A percentile compares a stretch with the other conserved stretches of the same genome.
phyloP scores from a whole-genome alignment of 805 yeast genomes.

The Ogataea paradorogensis region DNA sequence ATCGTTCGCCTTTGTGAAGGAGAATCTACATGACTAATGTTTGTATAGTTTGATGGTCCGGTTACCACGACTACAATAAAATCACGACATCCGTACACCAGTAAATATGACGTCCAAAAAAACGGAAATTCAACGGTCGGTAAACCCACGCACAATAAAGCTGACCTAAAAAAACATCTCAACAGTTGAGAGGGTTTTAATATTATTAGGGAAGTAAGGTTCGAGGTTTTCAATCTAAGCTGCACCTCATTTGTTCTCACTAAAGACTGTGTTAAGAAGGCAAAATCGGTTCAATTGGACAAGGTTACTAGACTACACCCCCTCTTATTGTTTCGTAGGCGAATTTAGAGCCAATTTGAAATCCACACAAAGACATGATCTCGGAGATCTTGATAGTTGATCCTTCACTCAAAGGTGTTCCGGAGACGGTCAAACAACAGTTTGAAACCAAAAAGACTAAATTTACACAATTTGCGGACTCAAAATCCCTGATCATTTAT shows the following conservation, averaged over 20 bases:
- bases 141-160: not conserved
- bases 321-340: not conserved
- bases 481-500: constrained; percentile 12
- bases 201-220: not conserved
- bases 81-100: constrained; percentile 8
- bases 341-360: not conserved
- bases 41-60: constrained; percentile 10
- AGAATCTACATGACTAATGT: constrained; percentile 33
- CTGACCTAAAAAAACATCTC: constrained; percentile 1
- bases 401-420: constrained; percentile 3
- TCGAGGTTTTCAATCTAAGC: not conserved
- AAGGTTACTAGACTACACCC: not conserved
- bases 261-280: too few relatives aligned
- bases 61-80: constrained; percentile 7
- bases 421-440: constrained; percentile 6
- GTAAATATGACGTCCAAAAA: not conserved
- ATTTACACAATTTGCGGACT: constrained; percentile 9
- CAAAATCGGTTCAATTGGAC: too few relatives aligned
- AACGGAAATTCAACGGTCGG: constrained; percentile 1
- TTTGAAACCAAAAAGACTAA: constrained; percentile 11
- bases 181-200: not conserved
- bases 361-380: constrained; percentile 8
- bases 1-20: constrained; percentile 82
- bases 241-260: too few relatives aligned
- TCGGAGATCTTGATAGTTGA: constrained; percentile 14